Evolutionary conservation across 2,329 filamentous ascomycete genomes (phyloP), one percentile per base, ranked within the genome.

Genomic region (Colletotrichum tropicale): DNA sequence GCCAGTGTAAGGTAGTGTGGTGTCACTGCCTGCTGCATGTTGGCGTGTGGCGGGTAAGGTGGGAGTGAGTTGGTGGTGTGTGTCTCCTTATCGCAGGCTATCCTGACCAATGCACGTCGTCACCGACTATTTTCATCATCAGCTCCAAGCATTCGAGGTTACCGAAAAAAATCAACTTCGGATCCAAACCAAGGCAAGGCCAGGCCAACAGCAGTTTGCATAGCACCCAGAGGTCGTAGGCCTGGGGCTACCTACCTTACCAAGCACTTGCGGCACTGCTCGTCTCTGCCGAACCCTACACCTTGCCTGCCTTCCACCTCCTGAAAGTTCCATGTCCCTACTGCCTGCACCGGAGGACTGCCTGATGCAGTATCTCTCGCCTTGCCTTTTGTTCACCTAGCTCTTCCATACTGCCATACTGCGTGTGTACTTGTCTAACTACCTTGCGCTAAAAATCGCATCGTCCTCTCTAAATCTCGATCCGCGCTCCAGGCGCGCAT

Each of bases 401-500:
- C 71, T 75, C 61, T 66, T 66, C 43, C 43, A 52, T 13, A 52
- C n/a, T 48, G 18, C 38, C 18, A 48, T n/a, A 48, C 18, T 52
- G 43, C 43, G 43, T 48, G 10, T 48, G 43, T 48, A 48, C 68
- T 71, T 75, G 61, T 66, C 72, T 36, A 16, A 66, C 73, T 62
- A 43, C 18, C 43, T 21, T 21, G 68, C 70, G 73, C 73, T 75
- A 75, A 75, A 65, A 73, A 67, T 65, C 30, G 36, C 73, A 75
- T 75, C 73, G 64, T 75, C 38, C 64, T 60, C 58, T 66, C 43
- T 21, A 43, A 67, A 73, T 75, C 73, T 73, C 70, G 73, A 73
- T 75, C 73, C 36, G 73, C 73, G 73, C 73, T 75, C 64, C 69
- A 65, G 8, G 43, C 70, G 73, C 70, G 70, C 73, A 66, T 75